Conservation (phyloP, 2,329 filamentous ascomycete species). For the Clarireedia homoeocarpa region DNA sequence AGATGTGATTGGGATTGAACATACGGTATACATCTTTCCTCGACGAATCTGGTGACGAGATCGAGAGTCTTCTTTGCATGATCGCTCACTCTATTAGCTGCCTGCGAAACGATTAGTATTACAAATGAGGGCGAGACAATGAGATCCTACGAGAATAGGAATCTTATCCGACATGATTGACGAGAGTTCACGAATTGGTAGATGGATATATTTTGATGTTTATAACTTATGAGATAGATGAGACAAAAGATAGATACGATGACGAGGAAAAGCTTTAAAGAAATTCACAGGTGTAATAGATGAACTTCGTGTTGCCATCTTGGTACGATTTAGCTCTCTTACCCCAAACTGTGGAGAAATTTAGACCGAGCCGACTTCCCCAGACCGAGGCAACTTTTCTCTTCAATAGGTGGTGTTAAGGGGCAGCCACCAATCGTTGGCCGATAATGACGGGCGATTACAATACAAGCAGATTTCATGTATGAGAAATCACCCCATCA, state of each 20-base stretch:
- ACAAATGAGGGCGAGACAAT: conserved; percentile 1
- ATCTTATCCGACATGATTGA: conserved; percentile 38
- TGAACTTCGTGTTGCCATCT: not conserved
- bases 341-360: conserved; percentile 12
- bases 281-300: not conserved
- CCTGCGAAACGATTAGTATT: conserved; percentile 21
- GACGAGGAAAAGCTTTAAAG: too few species aligned
- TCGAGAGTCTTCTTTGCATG: conserved; percentile 78
- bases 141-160: conserved; percentile 36
- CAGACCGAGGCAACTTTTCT: conserved; percentile 18
- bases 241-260: too few species aligned
- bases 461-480: too few species aligned
- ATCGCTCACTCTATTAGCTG: conserved; percentile 59
- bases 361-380: conserved; percentile 9
- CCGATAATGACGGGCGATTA: not conserved
- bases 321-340: not conserved
- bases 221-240: too few species aligned
- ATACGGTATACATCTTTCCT: conserved; percentile 85
- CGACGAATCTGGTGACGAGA: conserved; percentile 88
- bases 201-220: not conserved
- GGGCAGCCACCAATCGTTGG: not conserved
- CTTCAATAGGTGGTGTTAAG: not conserved
- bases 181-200: not conserved
- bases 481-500: too few species aligned
- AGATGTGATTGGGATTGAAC: conserved; percentile 21